These are phyloP conservation scores for Plasmodium ovale DNA, from an alignment of 169 alveolate species.

Conservation along the genomic window DNA sequence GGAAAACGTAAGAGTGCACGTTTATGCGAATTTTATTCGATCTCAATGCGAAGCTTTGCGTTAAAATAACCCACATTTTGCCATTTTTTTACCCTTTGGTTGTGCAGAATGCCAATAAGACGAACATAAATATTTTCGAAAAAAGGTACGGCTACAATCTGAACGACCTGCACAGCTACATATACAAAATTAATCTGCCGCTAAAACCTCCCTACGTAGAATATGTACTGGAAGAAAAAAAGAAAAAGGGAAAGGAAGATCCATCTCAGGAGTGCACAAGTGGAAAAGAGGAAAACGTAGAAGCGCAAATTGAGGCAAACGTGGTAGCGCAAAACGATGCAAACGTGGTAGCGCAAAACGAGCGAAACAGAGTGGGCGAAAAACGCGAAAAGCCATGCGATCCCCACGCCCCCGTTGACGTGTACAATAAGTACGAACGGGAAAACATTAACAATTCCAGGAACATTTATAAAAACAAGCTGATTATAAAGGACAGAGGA, in stretches of 20 bases:
- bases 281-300: not conserved
- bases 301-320: not conserved
- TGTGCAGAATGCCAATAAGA: conserved; percentile 24
- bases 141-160: conserved; percentile 56
- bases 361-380: too few species aligned
- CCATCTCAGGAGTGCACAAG: not conserved
- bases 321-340: not conserved
- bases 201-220: conserved; percentile 46
- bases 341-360: not conserved
- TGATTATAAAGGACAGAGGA: conserved; percentile 11
- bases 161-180: conserved; percentile 60
- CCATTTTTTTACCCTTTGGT: not conserved
- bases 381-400: too few species aligned
- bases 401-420: conserved; percentile 1
- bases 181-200: conserved; percentile 52
- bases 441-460: conserved; percentile 40
- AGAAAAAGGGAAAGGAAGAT: not conserved
- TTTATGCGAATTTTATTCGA: not conserved
- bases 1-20: conserved; percentile 13
- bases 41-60: not conserved
- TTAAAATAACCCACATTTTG: not conserved
- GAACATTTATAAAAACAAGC: conserved; percentile 55
- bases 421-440: conserved; percentile 28
- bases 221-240: conserved; percentile 40
- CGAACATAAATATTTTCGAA: conserved; percentile 44